These are phyloP conservation scores for Coemansia sp. DNA, from an alignment of 192 early-diverging fungal species.

Conservation along the genomic window DNA sequence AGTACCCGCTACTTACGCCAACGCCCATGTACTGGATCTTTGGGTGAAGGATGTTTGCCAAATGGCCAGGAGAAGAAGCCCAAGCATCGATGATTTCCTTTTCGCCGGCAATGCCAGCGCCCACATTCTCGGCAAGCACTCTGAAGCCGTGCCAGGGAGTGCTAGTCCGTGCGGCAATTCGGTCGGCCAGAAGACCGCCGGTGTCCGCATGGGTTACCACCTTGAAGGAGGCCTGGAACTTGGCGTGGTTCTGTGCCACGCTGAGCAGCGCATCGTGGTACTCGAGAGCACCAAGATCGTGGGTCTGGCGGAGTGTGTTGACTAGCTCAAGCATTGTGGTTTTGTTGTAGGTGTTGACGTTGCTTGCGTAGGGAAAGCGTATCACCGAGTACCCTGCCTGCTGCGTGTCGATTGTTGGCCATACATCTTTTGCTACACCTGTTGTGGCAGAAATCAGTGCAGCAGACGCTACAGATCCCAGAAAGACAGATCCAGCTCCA, in stretches of 20 bases:
- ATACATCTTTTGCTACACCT: background rate
- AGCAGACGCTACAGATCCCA: background rate
- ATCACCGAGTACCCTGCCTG: slow-evolving; percentile 17
- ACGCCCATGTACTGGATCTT: slow-evolving; percentile 38
- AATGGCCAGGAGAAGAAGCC: slow-evolving; percentile 32
- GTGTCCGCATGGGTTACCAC: slow-evolving; percentile 41
- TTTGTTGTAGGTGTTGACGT: slow-evolving; percentile 24
- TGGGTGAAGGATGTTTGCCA: slow-evolving; percentile 43
- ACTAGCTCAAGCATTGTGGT: slow-evolving; percentile 45
- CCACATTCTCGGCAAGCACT: slow-evolving; percentile 44
- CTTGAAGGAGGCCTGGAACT: slow-evolving; percentile 28
- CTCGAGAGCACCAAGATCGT: slow-evolving; percentile 18
- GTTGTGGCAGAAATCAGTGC: background rate
- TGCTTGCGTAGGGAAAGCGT: slow-evolving; percentile 22
- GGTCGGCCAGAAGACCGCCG: slow-evolving; percentile 32
- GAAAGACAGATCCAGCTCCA: background rate
- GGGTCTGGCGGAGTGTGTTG: slow-evolving; percentile 23
- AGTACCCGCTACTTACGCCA: slow-evolving; percentile 40
- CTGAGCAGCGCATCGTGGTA: slow-evolving; percentile 25
- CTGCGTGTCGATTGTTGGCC: slow-evolving; percentile 10
- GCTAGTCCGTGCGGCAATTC: slow-evolving; percentile 27
- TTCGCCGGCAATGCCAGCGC: slow-evolving; percentile 34
- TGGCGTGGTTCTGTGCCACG: slow-evolving; percentile 31
- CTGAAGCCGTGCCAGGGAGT: slow-evolving; percentile 10
- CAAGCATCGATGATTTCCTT: slow-evolving; percentile 35